These are phyloP conservation scores for Knoxia roxburghii DNA, from an alignment of 257 asterid species.

Conservation along the genomic window DNA sequence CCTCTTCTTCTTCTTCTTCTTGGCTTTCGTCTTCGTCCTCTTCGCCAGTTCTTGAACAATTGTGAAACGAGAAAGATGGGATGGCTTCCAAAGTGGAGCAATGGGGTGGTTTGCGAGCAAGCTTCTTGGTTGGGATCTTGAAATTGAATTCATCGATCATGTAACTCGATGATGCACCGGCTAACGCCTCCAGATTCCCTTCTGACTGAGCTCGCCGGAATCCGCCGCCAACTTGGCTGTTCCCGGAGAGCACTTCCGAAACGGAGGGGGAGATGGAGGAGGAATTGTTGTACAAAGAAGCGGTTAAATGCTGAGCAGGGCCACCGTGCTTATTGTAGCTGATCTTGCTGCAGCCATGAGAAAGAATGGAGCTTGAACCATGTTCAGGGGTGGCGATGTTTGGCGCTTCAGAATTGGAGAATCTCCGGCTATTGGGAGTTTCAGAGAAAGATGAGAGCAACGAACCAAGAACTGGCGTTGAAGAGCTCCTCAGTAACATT, in stretches of 20 bases:
- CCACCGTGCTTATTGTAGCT: constrained; percentile 26
- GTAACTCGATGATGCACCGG: constrained; percentile 13
- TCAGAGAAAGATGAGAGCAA: constrained; percentile 51
- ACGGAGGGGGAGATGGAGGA: constrained; percentile 43
- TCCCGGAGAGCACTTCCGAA: constrained; percentile 21
- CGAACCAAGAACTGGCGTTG: constrained; percentile 86
- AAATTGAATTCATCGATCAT: constrained; percentile 44
- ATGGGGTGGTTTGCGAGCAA: constrained; percentile 25
- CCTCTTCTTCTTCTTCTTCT: constrained; percentile 35
- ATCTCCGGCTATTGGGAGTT: constrained; percentile 37
- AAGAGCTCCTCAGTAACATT: constrained; percentile 81
- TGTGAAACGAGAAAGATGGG: constrained; percentile 43
- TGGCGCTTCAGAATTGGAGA: constrained; percentile 35
- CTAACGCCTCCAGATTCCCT: constrained; percentile 62
- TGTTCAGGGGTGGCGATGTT: constrained; percentile 30
- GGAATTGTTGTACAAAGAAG: constrained; percentile 25
- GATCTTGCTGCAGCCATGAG: constrained; percentile 23
- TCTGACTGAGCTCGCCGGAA: constrained; percentile 69
- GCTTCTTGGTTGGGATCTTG: constrained; percentile 28
- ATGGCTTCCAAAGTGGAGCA: constrained; percentile 41
- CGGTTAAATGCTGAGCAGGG: constrained; percentile 21
- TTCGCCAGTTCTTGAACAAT: constrained; percentile 12
- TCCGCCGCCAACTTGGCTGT: constrained; percentile 15
- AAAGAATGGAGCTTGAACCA: constrained; percentile 27
- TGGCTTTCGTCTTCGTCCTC: constrained; percentile 32